Base-by-base conservation (phyloP, 2,329 filamentous ascomycete species). In the Cephalotrichum gorgonifer region DNA sequence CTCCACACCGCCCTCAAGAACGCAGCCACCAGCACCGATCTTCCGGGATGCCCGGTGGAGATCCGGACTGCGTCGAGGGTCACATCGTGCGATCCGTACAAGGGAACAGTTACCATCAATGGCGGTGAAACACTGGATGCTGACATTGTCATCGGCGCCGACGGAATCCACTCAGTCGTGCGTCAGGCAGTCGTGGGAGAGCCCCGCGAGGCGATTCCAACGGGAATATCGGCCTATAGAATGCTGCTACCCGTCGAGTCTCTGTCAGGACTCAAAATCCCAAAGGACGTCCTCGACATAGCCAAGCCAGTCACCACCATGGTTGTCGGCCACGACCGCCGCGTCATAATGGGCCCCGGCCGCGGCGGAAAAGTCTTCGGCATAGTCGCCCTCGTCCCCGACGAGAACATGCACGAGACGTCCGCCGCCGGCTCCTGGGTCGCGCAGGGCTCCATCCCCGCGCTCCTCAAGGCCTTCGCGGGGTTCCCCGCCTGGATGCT, bases 301-400 rank as follows among this genome's bases (percentile, higher is more conserved):
- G 76, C 77, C 57, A 71, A 78, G 4, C 82, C 85, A 54, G 79
- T 84, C 53, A 85, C 86, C 58, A 81, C 79, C 2, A 86, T 86
- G 57, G 74, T 81, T 0, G 73, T 86, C 27, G 72, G 75, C 49
- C 72, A 73, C 54, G 79, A 84, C 57, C 71, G 72, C 15, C 76
- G 85, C 50, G 85, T 85, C 67, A 86, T 86, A 62, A 63, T 85
- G 38, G 79, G 75, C 12, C 81, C 80, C 2, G 69, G 75, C 1
- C 80, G 84, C 52, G 77, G 79, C 0, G 78, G 82, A 51, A 67
- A 63, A 27, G 76, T 82, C 57, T 80, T 81, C 53, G 75, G 78
- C 1, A 56, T 54, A 4, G 56, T 56, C 0, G 54, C 55, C 44
- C 5, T 73, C 75, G 11, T 81, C 78, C 2, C 85, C 83, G 60